phyloP scores from a whole-genome alignment of 1,284 basidiomycete species.

The Pseudozyma thailandica region DNA sequence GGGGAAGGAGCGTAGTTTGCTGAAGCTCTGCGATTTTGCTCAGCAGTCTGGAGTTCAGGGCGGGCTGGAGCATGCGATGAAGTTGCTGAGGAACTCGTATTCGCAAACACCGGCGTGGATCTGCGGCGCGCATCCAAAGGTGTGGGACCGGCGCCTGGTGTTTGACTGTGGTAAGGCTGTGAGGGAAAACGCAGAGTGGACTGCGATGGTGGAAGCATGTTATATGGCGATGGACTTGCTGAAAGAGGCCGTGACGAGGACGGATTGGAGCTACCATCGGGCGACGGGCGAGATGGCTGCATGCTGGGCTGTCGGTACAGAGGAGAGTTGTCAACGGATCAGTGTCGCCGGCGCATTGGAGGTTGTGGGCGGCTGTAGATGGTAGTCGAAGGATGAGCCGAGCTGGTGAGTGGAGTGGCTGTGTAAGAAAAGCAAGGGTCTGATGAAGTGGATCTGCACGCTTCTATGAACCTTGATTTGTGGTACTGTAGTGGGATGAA shows the following conservation, averaged over 20 bases:
- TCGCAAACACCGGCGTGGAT: constrained; percentile 16
- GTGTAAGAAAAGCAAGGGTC: too few species aligned
- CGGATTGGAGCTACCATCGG: constrained; percentile 10
- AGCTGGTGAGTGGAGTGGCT: too few species aligned
- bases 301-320: constrained; percentile 1
- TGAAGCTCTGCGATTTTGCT: too few species aligned
- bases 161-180: constrained; percentile 10
- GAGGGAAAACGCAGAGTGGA: constrained; percentile 37
- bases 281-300: constrained; percentile 18
- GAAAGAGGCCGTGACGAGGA: constrained; percentile 10
- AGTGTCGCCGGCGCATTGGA: background rate
- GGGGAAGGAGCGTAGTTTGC: background rate
- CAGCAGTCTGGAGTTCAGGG: constrained; percentile 3
- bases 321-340: background rate
- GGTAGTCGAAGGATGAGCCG: too few species aligned
- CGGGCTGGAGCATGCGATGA: constrained; percentile 8
- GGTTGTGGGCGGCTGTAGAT: too few species aligned
- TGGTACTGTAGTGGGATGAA: too few species aligned
- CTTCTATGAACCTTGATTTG: too few species aligned
- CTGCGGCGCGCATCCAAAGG: constrained; percentile 24
- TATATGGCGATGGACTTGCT: constrained; percentile 7
- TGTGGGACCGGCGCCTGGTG: background rate
- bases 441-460: too few species aligned
- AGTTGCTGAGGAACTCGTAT: background rate
- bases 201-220: constrained; percentile 36